Evolutionary conservation across 352 stramenopile species (phyloP).

Genomic region (Aphanomyces cochlioides): DNA sequence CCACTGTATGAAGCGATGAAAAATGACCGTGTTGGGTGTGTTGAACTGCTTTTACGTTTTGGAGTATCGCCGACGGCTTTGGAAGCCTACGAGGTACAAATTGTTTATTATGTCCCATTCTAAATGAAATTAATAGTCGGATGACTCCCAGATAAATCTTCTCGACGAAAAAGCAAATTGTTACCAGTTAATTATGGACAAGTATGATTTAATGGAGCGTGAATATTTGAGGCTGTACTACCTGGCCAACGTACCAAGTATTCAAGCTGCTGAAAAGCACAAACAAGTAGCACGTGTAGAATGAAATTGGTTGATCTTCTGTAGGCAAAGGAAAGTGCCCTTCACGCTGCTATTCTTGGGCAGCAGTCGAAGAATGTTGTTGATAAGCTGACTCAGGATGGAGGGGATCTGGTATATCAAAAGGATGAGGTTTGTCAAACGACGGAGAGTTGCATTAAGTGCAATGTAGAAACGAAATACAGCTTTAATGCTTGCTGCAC

Average conservation of each 20-base stretch:
- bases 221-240: neutral
- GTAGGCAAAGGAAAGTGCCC: neutral
- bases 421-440: conserved; percentile 1
- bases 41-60: neutral
- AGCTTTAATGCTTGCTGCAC: neutral
- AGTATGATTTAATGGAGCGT: neutral
- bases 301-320: neutral
- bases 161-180: neutral
- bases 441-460: too few relatives aligned
- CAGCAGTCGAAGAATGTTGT: too few relatives aligned
- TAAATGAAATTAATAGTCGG: neutral
- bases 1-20: neutral
- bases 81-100: neutral
- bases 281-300: too few relatives aligned
- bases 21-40: neutral
- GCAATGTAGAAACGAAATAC: neutral
- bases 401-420: neutral
- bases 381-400: too few relatives aligned
- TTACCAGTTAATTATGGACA: neutral
- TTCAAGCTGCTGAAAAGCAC: neutral
- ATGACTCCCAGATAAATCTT: too few relatives aligned
- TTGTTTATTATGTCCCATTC: neutral
- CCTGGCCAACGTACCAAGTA: neutral
- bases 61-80: neutral
- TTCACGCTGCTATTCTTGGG: neutral